phyloP scores from a whole-genome alignment of 768 basidiomycete species.

The Fibroporia radiculosa region DNA sequence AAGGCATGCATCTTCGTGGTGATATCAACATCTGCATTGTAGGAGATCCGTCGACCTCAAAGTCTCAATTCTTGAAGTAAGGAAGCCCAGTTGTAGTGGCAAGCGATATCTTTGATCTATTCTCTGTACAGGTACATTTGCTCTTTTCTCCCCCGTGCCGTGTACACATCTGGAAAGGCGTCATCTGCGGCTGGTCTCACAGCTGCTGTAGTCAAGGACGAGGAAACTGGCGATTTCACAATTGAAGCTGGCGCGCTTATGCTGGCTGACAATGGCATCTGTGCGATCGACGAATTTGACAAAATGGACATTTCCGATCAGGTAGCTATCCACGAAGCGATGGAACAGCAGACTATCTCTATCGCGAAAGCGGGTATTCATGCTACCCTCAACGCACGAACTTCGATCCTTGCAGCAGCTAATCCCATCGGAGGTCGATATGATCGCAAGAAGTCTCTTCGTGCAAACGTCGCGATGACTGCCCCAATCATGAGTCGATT shows the following conservation, averaged over 20 bases:
- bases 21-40: conserved; percentile 99
- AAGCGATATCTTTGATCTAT: neutral
- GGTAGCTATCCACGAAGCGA: conserved; percentile 98
- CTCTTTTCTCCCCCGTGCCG: conserved; percentile 94
- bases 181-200: conserved; percentile 98
- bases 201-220: conserved; percentile 96
- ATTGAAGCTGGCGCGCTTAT: conserved; percentile 99
- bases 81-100: conserved; percentile 18
- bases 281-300: conserved; percentile 99
- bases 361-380: conserved; percentile 99
- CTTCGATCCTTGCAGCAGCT: conserved; percentile 94
- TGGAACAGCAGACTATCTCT: conserved; percentile 99
- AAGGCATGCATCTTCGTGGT: conserved; percentile 97
- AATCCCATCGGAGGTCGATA: conserved; percentile 98
- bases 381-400: conserved; percentile 95
- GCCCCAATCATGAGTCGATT: conserved; percentile 99
- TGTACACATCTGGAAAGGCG: conserved; percentile 99
- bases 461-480: conserved; percentile 94
- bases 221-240: conserved; percentile 98
- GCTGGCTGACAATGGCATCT: conserved; percentile 99
- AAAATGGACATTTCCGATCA: conserved; percentile 99
- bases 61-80: conserved; percentile 97
- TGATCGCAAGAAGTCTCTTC: conserved; percentile 85
- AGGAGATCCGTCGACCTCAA: conserved; percentile 95
- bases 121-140: conserved; percentile 73